Conservation (phyloP, 2,329 filamentous ascomycete species). For the Colletotrichum plurivorum region DNA sequence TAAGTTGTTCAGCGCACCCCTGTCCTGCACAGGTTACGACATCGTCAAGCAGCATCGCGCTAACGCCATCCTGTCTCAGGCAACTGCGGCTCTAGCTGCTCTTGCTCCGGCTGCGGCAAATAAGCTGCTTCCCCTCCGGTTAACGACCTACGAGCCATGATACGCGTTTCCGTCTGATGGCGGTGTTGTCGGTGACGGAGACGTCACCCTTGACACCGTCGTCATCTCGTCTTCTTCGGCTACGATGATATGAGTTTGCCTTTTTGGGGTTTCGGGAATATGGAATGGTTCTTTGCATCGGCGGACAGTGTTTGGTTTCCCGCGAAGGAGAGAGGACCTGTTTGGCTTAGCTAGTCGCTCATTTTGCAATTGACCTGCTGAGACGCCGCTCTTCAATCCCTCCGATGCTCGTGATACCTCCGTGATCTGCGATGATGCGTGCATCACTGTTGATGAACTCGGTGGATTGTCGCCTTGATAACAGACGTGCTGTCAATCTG, state of each 20-base stretch:
- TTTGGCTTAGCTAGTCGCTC: constrained; percentile 29
- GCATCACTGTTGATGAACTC: not conserved
- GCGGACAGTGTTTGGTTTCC: constrained; percentile 13
- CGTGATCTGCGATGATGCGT: not conserved
- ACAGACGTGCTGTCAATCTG: no score
- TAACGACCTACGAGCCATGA: constrained; percentile 12
- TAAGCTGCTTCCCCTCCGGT: constrained; percentile 4
- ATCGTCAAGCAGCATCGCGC: constrained; percentile 2
- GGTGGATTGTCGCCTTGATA: no score
- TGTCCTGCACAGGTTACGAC: not conserved
- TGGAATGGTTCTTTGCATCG: constrained; percentile 1
- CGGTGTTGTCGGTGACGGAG: not conserved
- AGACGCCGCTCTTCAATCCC: constrained; percentile 3
- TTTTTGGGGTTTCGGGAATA: not conserved
- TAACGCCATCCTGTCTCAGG: constrained; percentile 30
- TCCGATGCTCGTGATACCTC: not conserved
- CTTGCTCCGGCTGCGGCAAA: constrained; percentile 35
- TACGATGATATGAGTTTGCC: constrained; percentile 18
- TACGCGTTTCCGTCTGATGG: constrained; percentile 4
- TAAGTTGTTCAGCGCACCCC: constrained; percentile 11
- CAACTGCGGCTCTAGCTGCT: constrained; percentile 43
- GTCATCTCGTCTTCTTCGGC: not conserved
- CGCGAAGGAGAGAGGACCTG: not conserved
- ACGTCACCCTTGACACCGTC: not conserved
- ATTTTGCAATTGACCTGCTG: constrained; percentile 29